Percentiles rank a stretch among this genome's conserved stretches.
phyloP scores from a whole-genome alignment of 768 basidiomycete genomes.

The Mycena crocata region DNA sequence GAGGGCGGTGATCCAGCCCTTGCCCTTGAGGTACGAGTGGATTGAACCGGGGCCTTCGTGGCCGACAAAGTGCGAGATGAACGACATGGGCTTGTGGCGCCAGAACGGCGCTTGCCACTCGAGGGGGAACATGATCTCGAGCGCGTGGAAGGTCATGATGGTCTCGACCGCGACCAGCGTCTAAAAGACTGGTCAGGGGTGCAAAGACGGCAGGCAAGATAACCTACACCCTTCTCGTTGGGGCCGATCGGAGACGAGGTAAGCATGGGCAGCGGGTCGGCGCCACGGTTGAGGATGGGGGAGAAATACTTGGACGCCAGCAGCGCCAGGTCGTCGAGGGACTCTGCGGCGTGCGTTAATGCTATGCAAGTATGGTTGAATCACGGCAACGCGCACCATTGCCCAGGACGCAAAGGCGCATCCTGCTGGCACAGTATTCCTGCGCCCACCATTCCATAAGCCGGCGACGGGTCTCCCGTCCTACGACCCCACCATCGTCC shows the following conservation, averaged over 20 bases:
- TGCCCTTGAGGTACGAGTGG: conserved; percentile 88
- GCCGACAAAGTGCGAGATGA: conserved; percentile 86
- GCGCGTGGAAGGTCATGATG: conserved; percentile 84
- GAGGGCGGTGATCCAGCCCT: conserved; percentile 87
- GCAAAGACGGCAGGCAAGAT: conserved; percentile 27
- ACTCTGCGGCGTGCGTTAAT: conserved; percentile 59
- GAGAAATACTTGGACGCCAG: conserved; percentile 78
- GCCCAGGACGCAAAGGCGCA: conserved; percentile 84
- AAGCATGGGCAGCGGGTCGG: conserved; percentile 71
- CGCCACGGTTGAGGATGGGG: conserved; percentile 72
- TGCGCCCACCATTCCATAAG: conserved; percentile 87
- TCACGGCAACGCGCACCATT: conserved; percentile 67
- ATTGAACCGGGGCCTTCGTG: conserved; percentile 95
- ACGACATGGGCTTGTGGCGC: conserved; percentile 82
- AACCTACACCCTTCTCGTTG: conserved; percentile 76
- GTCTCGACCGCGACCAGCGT: conserved; percentile 90
- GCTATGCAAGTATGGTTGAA: not conserved
- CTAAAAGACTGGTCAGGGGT: conserved; percentile 49
- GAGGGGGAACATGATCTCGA: conserved; percentile 87
- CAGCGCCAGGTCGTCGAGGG: conserved; percentile 76
- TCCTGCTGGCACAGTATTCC: conserved; percentile 86
- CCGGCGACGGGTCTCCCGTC: conserved; percentile 82
- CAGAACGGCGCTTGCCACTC: conserved; percentile 77
- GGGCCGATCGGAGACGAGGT: conserved; percentile 82
- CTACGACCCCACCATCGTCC: conserved; percentile 81